Conservation (phyloP, 139 green algal species). For the Auxenochlorella protothecoides region DNA sequence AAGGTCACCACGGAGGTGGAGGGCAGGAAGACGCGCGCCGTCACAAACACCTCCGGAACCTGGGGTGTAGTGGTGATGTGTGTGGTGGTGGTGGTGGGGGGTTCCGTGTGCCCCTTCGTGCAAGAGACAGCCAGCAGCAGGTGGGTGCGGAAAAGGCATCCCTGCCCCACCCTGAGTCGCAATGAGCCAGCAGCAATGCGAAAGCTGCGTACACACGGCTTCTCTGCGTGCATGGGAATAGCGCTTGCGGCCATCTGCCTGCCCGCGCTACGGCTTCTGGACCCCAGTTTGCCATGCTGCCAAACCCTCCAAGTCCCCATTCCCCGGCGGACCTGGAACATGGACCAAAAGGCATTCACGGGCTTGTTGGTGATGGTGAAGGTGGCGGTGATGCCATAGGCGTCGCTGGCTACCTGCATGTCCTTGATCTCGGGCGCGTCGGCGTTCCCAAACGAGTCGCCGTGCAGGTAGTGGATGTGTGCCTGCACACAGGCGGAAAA, state of each 20-base stretch:
- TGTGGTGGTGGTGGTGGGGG: no score
- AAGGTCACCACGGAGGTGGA: conserved; percentile 64
- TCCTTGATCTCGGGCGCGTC: conserved; percentile 52
- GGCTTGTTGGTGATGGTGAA: conserved; percentile 74
- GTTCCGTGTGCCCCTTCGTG: no score
- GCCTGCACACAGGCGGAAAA: not conserved
- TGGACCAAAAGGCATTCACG: conserved; percentile 59
- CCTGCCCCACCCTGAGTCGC: no score
- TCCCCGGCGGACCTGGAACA: conserved; percentile 25
- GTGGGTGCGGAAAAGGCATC: no score
- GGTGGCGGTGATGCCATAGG: conserved; percentile 25
- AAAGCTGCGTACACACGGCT: no score
- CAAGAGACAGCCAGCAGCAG: no score
- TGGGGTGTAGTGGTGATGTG: not conserved
- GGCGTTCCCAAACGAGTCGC: conserved; percentile 29
- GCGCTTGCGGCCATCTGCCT: not conserved
- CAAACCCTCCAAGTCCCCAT: not conserved
- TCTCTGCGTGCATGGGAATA: no score
- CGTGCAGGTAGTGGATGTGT: conserved; percentile 84
- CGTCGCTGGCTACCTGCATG: conserved; percentile 42
- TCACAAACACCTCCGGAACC: conserved; percentile 52
- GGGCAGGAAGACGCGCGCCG: conserved; percentile 56
- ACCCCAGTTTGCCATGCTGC: not conserved
- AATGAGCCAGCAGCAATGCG: no score
- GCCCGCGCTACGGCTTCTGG: not conserved